Evolutionary conservation across 129 eudicot genomes (phyloP).

Genomic region (Rutidosis leptorrhynchoides): DNA sequence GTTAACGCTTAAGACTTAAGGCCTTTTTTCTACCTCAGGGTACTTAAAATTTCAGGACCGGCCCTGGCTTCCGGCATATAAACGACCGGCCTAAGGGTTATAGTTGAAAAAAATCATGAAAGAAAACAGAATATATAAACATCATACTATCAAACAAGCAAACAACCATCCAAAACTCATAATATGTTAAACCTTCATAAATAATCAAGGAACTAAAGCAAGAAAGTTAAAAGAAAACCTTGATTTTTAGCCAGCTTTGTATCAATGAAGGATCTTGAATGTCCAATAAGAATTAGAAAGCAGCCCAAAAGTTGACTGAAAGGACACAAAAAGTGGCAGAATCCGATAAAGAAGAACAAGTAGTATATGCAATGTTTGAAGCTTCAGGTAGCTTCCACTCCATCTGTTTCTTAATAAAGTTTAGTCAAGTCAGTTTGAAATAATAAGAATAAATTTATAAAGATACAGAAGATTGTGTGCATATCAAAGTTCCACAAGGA

Average conservation of each 20-base stretch:
- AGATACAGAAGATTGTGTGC: slow-evolving; percentile 33
- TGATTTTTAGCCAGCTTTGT: slow-evolving; percentile 30
- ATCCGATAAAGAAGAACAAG: slow-evolving; percentile 13
- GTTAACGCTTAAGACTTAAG: too few species aligned
- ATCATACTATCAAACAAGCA: slow-evolving; percentile 16
- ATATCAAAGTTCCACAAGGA: slow-evolving; percentile 25
- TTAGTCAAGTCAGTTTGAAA: slow-evolving; percentile 1
- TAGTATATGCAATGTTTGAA: slow-evolving; percentile 25
- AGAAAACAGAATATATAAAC: background rate
- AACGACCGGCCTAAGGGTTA: too few species aligned
- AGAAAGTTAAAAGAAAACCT: slow-evolving; percentile 19
- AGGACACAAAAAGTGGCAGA: slow-evolving; percentile 21
- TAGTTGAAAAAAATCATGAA: too few species aligned
- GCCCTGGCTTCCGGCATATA: too few species aligned
- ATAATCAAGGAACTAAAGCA: background rate
- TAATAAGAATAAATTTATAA: slow-evolving; percentile 16
- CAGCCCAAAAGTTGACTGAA: slow-evolving; percentile 21
- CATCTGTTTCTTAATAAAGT: slow-evolving; percentile 28
- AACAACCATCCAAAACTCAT: slow-evolving; percentile 14
- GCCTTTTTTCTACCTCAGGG: too few species aligned
- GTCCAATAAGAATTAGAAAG: slow-evolving; percentile 15
- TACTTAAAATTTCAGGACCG: too few species aligned
- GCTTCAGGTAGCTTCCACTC: slow-evolving; percentile 38
- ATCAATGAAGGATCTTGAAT: slow-evolving; percentile 22
- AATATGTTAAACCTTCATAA: background rate